Evolutionary conservation across 192 early-diverging fungal genomes (phyloP), one percentile per base, ranked within the genome.

Genomic region (Coemansia sp.): DNA sequence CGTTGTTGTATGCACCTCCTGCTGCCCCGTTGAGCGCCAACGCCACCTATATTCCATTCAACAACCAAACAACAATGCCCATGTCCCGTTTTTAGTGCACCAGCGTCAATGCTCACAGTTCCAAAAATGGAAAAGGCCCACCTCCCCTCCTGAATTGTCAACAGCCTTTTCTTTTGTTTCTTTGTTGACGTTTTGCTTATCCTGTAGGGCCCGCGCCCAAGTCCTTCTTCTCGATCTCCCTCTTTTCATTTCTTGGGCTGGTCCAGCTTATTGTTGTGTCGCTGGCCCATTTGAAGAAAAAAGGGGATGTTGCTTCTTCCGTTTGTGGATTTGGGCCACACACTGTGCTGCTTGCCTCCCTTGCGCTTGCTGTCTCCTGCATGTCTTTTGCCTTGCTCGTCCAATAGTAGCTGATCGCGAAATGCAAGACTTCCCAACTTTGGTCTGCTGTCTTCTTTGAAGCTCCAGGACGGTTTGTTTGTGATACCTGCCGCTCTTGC

Each of bases 41-140:
- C 70, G 70, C 70, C 70, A 66, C 64, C 70, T 72, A 72, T 28
- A 57, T 20, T 34, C 23, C 50, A 42, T 28, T 30, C 19, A 19
- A 29, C 31, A 62, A 14, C 15, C 27, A 61, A 42, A 44, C 4
- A 22, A 48, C 45, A 48, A 48, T 48, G 45, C 19, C n/a, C n/a
- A n/a, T n/a, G 36, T 17, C 33, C 15, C 14, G 9, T 25, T 48
- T 54, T 54, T 54, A 30, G 25, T 54, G 7, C 52, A 31, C 15
- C 30, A 30, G 3, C 17, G 30, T n/a, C 52, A 54, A 54, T 30
- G 52, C 52, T 17, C 29, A 54, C 52, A 54, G 25, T 48, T 11
- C 38, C 38, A 41, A 41, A 40, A 41, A 17, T 17, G 38, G 15
- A 17, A 11, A 5, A 41, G 38, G n/a, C n/a, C n/a, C n/a, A n/a